Base-by-base conservation (phyloP, 1,284 basidiomycete species). In the Heliocybe sulcata region DNA sequence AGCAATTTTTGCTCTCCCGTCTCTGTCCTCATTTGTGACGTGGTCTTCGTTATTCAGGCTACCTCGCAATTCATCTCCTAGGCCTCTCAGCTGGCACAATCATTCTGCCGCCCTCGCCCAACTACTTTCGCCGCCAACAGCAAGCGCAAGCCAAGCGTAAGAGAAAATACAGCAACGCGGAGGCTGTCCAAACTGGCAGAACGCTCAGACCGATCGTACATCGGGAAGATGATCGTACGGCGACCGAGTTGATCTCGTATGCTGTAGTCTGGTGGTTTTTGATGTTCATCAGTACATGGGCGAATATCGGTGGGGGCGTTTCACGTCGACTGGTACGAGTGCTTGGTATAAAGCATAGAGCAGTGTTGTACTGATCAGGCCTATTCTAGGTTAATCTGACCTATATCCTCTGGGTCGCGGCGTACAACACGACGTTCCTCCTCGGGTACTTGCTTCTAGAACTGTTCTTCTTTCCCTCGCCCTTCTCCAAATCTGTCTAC, bases 371-470 rank as follows among this genome's bases (percentile, higher is more conserved):
- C 48, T 53, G 19, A 42, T 29, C 9, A 38, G 19, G 6, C 19
- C 8, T 20, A 42, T 50, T 33, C 16, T 60, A 95, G 92, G 89
- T 87, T 48, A 98, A 99, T 64, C 63, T 93, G 23, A 78, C 87
- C 1, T 99, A 99, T 68, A 84, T 96, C 42, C 69, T 94, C 23
- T 98, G 94, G 94, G 82, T 90, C 6, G 80, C 82, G 0, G 94
- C 93, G 1, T 97, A 86, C 81, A 99, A 98, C 69, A 85, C 88
- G 0, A 80, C 85, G 1, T 94, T 95, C 71, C 73, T 98, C 20
- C 76, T 94, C 9, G 83, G 82, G 1, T 97, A 98, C 68, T 75
- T 94, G 50, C 59, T 85, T 20, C 71, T 98, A 29, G 92, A 96
- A 63, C 75, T 87, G 52, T 62, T 76, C 45, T 84, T 90, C 64